These are phyloP conservation scores for Phytopythium cucurbitacearum DNA, from an alignment of 352 stramenopile species.

Conservation along the genomic window DNA sequence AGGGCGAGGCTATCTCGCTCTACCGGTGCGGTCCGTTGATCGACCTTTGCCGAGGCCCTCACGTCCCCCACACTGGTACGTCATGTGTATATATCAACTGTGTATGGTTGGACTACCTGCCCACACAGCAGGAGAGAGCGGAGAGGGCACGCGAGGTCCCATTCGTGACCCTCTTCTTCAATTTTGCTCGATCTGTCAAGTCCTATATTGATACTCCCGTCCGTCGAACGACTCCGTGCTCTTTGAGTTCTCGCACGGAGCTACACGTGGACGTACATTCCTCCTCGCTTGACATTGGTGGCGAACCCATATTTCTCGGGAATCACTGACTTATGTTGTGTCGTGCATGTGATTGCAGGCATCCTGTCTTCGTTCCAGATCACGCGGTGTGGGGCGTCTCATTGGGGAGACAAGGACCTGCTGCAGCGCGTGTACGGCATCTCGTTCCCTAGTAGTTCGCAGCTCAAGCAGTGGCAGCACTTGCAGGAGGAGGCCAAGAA, in stretches of 20 bases:
- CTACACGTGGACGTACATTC: constrained; percentile 82
- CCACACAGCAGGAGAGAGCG: constrained; percentile 81
- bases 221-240: constrained; percentile 72
- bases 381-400: constrained; percentile 93
- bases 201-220: constrained; percentile 48
- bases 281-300: background rate
- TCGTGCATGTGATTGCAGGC: constrained; percentile 24
- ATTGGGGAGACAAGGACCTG: constrained; percentile 89
- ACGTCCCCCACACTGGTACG: constrained; percentile 92
- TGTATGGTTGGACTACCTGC: constrained; percentile 34
- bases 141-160: constrained; percentile 57
- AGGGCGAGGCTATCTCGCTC: constrained; percentile 91
- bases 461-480: constrained; percentile 86
- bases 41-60: constrained; percentile 95
- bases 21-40: constrained; percentile 98
- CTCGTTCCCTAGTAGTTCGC: constrained; percentile 89
- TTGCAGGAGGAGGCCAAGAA: constrained; percentile 96
- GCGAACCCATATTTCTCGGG: constrained; percentile 2
- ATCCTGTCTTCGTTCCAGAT: constrained; percentile 94
- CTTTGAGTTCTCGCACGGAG: constrained; percentile 58
- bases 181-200: constrained; percentile 9
- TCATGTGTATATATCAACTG: constrained; percentile 18
- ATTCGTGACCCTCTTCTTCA: constrained; percentile 11
- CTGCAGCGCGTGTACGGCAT: constrained; percentile 97
- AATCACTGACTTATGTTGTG: constrained; percentile 8